phyloP scores from a whole-genome alignment of 1,284 basidiomycete genomes.

The Vanrija sp. region DNA sequence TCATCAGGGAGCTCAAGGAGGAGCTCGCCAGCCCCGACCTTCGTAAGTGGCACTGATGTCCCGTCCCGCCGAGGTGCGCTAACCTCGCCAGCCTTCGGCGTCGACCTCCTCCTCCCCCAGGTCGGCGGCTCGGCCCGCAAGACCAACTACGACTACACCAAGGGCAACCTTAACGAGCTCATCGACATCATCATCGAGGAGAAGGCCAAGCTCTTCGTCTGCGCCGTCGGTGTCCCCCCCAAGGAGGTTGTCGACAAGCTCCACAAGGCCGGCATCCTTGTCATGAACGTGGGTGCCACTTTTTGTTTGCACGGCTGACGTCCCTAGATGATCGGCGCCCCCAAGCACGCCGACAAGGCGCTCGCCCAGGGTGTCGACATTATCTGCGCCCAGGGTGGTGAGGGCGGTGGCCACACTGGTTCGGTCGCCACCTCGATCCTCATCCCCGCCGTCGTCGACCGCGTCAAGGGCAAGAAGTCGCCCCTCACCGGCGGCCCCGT shows the following conservation, averaged over 20 bases:
- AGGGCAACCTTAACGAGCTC: conserved; percentile 65
- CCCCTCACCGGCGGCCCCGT: conserved; percentile 73
- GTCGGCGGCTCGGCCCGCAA: conserved; percentile 75
- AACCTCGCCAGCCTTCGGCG: conserved; percentile 65
- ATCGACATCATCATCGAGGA: conserved; percentile 84
- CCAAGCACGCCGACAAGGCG: conserved; percentile 77
- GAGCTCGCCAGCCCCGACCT: conserved; percentile 51
- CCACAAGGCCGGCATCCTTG: conserved; percentile 71
- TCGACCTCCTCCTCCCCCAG: conserved; percentile 78
- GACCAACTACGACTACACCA: conserved; percentile 65
- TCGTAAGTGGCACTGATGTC: too few relatives aligned
- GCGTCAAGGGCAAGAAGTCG: conserved; percentile 65
- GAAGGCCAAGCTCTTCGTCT: conserved; percentile 76
- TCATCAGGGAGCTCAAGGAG: conserved; percentile 71
- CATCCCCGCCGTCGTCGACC: conserved; percentile 72
- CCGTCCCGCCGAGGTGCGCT: not conserved
- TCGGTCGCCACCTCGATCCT: conserved; percentile 40
- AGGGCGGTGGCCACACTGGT: conserved; percentile 67
- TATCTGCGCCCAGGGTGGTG: conserved; percentile 82
- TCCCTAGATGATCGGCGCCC: conserved; percentile 75
- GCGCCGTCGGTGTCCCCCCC: conserved; percentile 72
- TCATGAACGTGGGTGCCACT: conserved; percentile 62
- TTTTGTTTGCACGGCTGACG: not conserved
- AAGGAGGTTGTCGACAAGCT: conserved; percentile 69
- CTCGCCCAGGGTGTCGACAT: conserved; percentile 75